A percentile compares a stretch with the other conserved stretches of the same genome.
phyloP scores from a whole-genome alignment of 495 filamentous ascomycete species.

The Xylaria cubensis region DNA sequence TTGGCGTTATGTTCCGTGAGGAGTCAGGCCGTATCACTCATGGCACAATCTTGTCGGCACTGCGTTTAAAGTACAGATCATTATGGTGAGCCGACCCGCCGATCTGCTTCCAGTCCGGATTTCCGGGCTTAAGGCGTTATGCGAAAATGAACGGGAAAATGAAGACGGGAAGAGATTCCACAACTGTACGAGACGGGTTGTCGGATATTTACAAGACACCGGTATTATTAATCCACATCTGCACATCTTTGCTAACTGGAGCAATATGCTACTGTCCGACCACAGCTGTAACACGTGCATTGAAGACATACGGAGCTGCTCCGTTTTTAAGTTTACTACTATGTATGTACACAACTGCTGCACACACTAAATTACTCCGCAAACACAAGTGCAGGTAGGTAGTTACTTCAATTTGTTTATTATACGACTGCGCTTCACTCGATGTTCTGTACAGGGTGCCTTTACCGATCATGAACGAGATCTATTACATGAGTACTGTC shows the following conservation, averaged over 20 bases:
- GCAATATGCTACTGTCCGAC: background rate
- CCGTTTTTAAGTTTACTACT: background rate
- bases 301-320: background rate
- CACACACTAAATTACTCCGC: background rate
- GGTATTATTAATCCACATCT: conserved; percentile 11
- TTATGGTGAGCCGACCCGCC: background rate
- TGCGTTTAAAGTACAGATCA: background rate
- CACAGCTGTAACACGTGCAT: background rate
- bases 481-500: background rate
- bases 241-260: background rate
- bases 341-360: background rate
- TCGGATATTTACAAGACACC: conserved; percentile 4
- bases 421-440: background rate
- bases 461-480: background rate
- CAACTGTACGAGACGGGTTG: conserved; percentile 8
- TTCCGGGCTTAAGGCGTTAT: background rate
- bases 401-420: background rate
- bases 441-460: background rate
- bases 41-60: background rate
- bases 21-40: conserved; percentile 1
- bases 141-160: background rate
- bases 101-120: background rate
- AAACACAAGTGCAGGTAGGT: background rate
- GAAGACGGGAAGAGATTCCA: background rate
- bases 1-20: background rate